phyloP scores from a whole-genome alignment of 2,329 filamentous ascomycete genomes.

The Aspergillus unguis region DNA sequence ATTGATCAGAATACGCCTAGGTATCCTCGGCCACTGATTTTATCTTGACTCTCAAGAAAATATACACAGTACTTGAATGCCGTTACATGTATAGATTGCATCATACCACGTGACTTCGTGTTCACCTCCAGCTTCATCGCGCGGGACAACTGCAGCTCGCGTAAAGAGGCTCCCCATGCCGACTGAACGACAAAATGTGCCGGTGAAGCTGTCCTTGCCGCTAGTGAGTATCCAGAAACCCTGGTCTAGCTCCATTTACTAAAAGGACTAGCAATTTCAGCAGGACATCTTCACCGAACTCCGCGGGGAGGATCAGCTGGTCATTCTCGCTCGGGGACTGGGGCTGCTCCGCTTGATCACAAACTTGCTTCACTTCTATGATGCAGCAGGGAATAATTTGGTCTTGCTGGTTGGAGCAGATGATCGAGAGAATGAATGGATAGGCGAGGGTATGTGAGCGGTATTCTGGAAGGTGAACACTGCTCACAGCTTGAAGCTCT shows the following conservation, averaged over 20 bases:
- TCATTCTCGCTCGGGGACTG: conserved; percentile 85
- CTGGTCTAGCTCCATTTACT: conserved; percentile 4
- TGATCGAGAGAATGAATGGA: conserved; percentile 92
- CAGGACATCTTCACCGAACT: conserved; percentile 92
- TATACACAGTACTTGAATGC: too few relatives aligned
- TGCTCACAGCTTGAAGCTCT: conserved; percentile 53
- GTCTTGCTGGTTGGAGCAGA: conserved; percentile 86
- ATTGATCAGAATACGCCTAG: too few relatives aligned
- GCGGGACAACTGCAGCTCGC: conserved; percentile 14
- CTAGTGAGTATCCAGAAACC: conserved; percentile 43
- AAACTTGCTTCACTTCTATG: conserved; percentile 95
- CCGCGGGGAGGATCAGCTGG: conserved; percentile 85
- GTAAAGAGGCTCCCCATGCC: conserved; percentile 40
- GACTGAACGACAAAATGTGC: conserved; percentile 41
- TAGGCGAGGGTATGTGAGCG: conserved; percentile 64
- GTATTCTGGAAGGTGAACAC: neutral
- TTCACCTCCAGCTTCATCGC: conserved; percentile 13
- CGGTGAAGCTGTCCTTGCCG: conserved; percentile 63
- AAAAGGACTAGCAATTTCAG: conserved; percentile 67
- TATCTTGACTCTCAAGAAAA: too few relatives aligned
- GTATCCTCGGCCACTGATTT: too few relatives aligned
- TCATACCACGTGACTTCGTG: conserved; percentile 25
- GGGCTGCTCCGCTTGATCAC: conserved; percentile 88
- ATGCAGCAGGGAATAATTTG: conserved; percentile 90
- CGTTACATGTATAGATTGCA: conserved; percentile 10